phyloP scores from a whole-genome alignment of 2,329 filamentous ascomycete genomes.

The Aspergillus jensenii region DNA sequence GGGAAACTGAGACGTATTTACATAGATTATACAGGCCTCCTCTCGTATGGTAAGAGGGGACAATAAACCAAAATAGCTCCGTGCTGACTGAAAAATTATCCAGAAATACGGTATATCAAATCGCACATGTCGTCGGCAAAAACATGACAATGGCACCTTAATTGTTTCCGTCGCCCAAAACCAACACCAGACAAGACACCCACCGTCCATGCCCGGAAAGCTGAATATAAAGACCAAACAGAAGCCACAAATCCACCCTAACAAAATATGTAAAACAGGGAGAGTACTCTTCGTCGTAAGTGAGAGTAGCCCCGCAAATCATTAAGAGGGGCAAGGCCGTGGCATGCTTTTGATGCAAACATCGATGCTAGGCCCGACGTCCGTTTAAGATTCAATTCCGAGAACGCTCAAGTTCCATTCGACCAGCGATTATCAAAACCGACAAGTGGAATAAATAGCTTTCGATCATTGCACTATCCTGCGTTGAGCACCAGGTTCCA shows the following conservation, averaged over 20 bases:
- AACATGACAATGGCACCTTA: background rate
- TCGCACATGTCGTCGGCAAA: background rate
- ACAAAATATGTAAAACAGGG: background rate
- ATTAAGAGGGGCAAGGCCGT: background rate
- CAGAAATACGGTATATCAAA: conserved; percentile 1
- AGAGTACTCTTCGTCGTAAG: background rate
- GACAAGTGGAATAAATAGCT: background rate
- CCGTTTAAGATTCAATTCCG: background rate
- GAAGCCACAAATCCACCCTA: background rate
- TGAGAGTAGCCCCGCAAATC: background rate
- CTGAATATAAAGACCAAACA: conserved; percentile 14
- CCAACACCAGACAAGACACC: conserved; percentile 7
- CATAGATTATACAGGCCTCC: conserved; percentile 24
- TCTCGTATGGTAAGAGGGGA: background rate
- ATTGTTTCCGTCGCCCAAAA: background rate
- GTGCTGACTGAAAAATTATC: background rate
- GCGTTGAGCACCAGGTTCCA: background rate
- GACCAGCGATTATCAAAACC: conserved; percentile 23
- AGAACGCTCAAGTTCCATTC: conserved; percentile 13
- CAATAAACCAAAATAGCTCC: conserved; percentile 6
- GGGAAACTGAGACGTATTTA: conserved; percentile 16
- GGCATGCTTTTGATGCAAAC: conserved; percentile 1
- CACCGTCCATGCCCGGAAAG: conserved; percentile 4
- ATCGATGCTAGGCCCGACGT: background rate
- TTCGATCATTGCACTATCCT: background rate